Conservation (phyloP, 495 filamentous ascomycete genomes). For the Penicillium lagena region DNA sequence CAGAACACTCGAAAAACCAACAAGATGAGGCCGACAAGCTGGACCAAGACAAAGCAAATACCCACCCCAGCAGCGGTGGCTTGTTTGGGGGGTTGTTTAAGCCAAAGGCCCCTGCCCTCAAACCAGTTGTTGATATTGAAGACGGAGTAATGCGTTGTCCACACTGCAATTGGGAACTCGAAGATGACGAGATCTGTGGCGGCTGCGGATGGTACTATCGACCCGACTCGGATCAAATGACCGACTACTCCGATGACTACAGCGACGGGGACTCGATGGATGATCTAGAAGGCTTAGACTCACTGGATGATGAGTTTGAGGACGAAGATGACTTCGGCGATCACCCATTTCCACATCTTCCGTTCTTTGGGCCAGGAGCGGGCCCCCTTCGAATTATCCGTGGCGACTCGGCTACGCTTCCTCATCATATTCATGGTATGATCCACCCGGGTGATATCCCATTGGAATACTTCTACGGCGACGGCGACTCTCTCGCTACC, state of each 20-base stretch:
- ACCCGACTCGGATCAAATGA: conserved; percentile 29
- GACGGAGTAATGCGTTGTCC: conserved; percentile 63
- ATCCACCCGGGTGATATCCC: too few relatives aligned
- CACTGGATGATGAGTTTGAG: conserved; percentile 16
- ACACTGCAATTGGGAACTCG: conserved; percentile 57
- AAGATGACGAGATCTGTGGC: conserved; percentile 46
- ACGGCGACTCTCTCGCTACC: background rate
- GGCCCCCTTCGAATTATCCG: too few relatives aligned
- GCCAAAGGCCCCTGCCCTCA: conserved; percentile 11
- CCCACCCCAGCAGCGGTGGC: conserved; percentile 44
- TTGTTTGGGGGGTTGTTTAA: conserved; percentile 63
- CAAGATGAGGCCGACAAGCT: conserved; percentile 56
- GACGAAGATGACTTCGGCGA: conserved; percentile 29
- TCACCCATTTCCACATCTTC: background rate
- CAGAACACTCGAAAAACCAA: conserved; percentile 53
- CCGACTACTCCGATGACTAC: conserved; percentile 7
- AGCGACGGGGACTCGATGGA: conserved; percentile 13
- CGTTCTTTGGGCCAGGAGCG: background rate
- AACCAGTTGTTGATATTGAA: conserved; percentile 48
- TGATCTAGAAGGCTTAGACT: conserved; percentile 24
- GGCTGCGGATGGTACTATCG: conserved; percentile 43
- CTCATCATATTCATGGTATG: too few relatives aligned
- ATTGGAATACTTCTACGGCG: background rate
- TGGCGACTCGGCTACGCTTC: too few relatives aligned
- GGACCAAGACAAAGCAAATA: conserved; percentile 47